Evolutionary conservation across 2,329 filamentous ascomycete species (phyloP).

Genomic region (Scedosporium minutisporum): DNA sequence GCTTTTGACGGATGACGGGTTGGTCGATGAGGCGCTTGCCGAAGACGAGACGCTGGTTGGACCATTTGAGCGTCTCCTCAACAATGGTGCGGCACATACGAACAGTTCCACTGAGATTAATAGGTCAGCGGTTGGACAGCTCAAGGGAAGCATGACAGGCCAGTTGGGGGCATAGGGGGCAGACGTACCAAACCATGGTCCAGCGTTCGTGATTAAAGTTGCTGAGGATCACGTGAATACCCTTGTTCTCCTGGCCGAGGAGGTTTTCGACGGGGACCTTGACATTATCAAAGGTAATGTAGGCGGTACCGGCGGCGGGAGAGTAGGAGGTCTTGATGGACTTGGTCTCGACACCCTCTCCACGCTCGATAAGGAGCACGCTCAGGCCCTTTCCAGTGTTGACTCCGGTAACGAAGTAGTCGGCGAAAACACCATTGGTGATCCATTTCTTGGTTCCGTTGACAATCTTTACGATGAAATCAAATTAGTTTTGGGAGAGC

Average conservation of each 20-base stretch:
- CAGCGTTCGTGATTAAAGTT: slow-evolving; percentile 88
- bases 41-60: slow-evolving; percentile 77
- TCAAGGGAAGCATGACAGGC: background rate
- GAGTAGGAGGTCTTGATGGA: slow-evolving; percentile 77
- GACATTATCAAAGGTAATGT: slow-evolving; percentile 75
- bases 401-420: slow-evolving; percentile 78
- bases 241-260: slow-evolving; percentile 74
- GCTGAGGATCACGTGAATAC: slow-evolving; percentile 71
- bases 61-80: slow-evolving; percentile 82
- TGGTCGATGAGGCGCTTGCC: slow-evolving; percentile 74
- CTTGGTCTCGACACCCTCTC: slow-evolving; percentile 66
- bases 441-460: slow-evolving; percentile 81
- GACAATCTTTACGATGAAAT: slow-evolving; percentile 30
- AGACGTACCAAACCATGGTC: slow-evolving; percentile 55
- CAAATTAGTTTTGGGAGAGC: background rate
- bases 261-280: slow-evolving; percentile 74
- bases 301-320: slow-evolving; percentile 66
- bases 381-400: slow-evolving; percentile 70
- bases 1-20: slow-evolving; percentile 74
- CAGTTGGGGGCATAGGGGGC: slow-evolving; percentile 7
- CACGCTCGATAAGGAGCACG: slow-evolving; percentile 65
- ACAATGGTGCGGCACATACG: slow-evolving; percentile 59
- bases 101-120: slow-evolving; percentile 38
- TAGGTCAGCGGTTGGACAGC: background rate
- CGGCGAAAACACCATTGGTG: slow-evolving; percentile 68